A percentile compares a stretch with the other conserved stretches of the same genome.
These are phyloP conservation scores for Coemansia sp. DNA, from an alignment of 192 early-diverging fungal species.

Conservation along the genomic window DNA sequence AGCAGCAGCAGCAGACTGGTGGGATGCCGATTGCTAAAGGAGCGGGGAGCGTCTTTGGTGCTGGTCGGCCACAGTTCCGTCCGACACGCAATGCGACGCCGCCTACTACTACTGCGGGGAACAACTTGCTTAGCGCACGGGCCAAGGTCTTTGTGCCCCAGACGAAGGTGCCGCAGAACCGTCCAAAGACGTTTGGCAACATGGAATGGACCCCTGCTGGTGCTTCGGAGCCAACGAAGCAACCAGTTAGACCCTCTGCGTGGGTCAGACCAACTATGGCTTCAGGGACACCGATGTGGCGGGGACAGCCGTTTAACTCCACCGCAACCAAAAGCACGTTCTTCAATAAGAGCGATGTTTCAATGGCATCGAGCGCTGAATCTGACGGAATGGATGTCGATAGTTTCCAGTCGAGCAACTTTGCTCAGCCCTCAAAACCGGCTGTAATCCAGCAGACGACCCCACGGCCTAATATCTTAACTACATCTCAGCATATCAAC, in stretches of 20 bases:
- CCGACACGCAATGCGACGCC: neutral
- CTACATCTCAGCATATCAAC: neutral
- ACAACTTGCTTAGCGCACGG: conserved; percentile 13
- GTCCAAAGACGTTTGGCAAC: conserved; percentile 20
- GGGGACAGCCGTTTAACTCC: neutral
- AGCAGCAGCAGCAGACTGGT: neutral
- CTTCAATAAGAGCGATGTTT: neutral
- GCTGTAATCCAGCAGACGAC: neutral
- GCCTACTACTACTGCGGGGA: neutral
- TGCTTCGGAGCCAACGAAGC: neutral
- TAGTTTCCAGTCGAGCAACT: neutral
- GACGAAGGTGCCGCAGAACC: neutral
- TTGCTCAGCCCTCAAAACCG: neutral
- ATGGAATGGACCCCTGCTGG: conserved; percentile 35
- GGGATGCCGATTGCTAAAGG: too few relatives aligned
- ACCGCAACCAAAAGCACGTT: neutral
- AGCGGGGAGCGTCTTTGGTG: neutral
- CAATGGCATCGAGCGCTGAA: neutral
- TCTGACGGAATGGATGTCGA: conserved; percentile 19
- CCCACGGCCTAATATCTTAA: too few relatives aligned
- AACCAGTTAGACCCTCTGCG: neutral
- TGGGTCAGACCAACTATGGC: neutral
- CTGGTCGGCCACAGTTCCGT: neutral
- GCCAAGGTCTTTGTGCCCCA: conserved; percentile 46
- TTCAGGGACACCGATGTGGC: neutral